Evolutionary conservation across 129 eudicot genomes (phyloP).

Genomic region (Ambrosia trifida): DNA sequence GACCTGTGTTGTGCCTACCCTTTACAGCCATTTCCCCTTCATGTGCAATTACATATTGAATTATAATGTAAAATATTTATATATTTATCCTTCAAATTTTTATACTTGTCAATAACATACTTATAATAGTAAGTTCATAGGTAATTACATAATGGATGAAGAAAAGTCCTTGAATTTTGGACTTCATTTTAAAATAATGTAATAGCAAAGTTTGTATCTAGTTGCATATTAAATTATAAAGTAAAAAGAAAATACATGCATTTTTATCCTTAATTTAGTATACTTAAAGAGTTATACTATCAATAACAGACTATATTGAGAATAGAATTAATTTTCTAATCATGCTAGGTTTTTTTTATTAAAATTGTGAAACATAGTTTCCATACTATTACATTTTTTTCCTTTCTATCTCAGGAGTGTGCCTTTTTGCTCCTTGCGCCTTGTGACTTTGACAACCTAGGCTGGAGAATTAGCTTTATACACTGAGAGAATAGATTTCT

Average conservation of each 20-base stretch:
- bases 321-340: not conserved
- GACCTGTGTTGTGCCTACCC: no score
- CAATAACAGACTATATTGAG: not conserved
- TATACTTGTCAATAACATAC: not conserved
- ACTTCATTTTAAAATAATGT: no score
- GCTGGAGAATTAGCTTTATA: no score
- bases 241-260: not conserved
- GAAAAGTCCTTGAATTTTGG: no score
- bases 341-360: not conserved
- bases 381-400: not conserved
- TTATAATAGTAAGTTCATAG: no score
- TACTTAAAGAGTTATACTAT: not conserved
- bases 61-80: not conserved
- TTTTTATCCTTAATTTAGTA: not conserved
- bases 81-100: not conserved
- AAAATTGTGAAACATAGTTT: not conserved
- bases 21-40: no score
- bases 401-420: not conserved
- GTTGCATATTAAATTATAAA: not conserved
- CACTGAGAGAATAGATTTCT: not conserved
- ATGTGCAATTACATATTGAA: not conserved
- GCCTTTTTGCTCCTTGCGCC: slow-evolving; percentile 24
- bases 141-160: no score
- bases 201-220: not conserved
- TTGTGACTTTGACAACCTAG: no score